phyloP scores from a whole-genome alignment of 2,329 filamentous ascomycete species.

The Aspergillus quadricinctus region DNA sequence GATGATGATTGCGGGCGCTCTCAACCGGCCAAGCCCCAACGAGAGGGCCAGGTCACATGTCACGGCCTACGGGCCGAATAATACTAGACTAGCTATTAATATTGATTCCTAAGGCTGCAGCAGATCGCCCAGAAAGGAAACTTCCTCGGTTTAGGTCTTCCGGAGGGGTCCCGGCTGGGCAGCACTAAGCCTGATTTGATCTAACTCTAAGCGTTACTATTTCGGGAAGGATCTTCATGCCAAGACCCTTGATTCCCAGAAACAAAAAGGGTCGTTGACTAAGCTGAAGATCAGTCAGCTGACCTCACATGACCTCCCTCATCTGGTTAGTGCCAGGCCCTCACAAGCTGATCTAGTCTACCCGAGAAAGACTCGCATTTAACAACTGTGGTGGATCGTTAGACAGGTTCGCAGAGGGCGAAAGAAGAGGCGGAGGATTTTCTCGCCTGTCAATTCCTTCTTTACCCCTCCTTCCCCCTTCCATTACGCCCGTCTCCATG shows the following conservation, averaged over 20 bases:
- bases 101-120: not conserved
- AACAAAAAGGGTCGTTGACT: not conserved
- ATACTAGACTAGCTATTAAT: no score
- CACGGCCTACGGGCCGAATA: not conserved
- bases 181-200: not conserved
- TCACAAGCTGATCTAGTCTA: not conserved
- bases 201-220: not conserved
- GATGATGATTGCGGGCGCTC: not conserved
- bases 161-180: not conserved
- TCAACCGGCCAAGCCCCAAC: conserved; percentile 3
- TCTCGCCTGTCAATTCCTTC: not conserved
- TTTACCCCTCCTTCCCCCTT: conserved; percentile 4
- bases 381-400: not conserved
- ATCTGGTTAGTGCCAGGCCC: not conserved
- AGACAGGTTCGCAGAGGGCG: not conserved
- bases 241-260: not conserved
- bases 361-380: not conserved
- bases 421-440: not conserved
- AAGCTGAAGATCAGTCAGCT: not conserved
- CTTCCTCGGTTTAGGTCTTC: conserved; percentile 2
- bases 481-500: conserved; percentile 25
- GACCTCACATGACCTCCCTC: not conserved
- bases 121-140: not conserved
- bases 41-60: not conserved
- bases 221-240: not conserved